Percentiles rank a stretch among this genome's conserved stretches.
phyloP scores from a whole-genome alignment of 1,284 basidiomycete genomes.

The Flammula alnicola region DNA sequence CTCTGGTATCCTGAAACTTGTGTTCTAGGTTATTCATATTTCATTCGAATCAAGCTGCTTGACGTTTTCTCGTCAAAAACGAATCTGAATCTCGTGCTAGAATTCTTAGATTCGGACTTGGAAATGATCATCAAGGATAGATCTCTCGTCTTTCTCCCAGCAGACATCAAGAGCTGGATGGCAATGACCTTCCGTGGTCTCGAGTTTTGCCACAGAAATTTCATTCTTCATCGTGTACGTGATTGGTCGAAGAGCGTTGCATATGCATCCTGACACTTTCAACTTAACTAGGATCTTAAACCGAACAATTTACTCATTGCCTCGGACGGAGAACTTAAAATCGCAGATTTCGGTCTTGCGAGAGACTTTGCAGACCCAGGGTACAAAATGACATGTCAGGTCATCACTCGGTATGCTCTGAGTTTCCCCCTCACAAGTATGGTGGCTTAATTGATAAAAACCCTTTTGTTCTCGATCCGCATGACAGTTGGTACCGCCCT shows the following conservation, averaged over 20 bases:
- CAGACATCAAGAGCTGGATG: slow-evolving; percentile 99
- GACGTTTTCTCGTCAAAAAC: slow-evolving; percentile 98
- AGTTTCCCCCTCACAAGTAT: not conserved
- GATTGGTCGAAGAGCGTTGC: not conserved
- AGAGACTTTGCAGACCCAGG: slow-evolving; percentile 94
- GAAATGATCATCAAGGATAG: slow-evolving; percentile 97
- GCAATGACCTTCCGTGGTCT: slow-evolving; percentile 96
- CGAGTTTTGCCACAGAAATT: slow-evolving; percentile 96
- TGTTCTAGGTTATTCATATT: not conserved
- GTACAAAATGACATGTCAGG: slow-evolving; percentile 96
- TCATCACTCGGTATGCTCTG: slow-evolving; percentile 82
- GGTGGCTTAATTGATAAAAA: slow-evolving; percentile 1
- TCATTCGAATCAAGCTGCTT: slow-evolving; percentile 66
- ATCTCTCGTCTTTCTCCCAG: slow-evolving; percentile 88
- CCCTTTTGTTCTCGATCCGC: slow-evolving; percentile 7
- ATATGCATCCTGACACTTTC: not conserved
- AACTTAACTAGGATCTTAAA: slow-evolving; percentile 82
- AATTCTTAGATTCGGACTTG: slow-evolving; percentile 97
- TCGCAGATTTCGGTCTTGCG: slow-evolving; percentile 99
- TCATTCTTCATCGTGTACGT: slow-evolving; percentile 88
- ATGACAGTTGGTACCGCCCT: slow-evolving; percentile 91
- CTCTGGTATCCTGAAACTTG: not conserved
- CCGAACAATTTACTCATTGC: slow-evolving; percentile 98
- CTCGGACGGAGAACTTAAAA: slow-evolving; percentile 89
- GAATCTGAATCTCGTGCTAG: slow-evolving; percentile 96